Conservation (phyloP, 768 basidiomycete genomes). For the Panaeolus papilionaceus region DNA sequence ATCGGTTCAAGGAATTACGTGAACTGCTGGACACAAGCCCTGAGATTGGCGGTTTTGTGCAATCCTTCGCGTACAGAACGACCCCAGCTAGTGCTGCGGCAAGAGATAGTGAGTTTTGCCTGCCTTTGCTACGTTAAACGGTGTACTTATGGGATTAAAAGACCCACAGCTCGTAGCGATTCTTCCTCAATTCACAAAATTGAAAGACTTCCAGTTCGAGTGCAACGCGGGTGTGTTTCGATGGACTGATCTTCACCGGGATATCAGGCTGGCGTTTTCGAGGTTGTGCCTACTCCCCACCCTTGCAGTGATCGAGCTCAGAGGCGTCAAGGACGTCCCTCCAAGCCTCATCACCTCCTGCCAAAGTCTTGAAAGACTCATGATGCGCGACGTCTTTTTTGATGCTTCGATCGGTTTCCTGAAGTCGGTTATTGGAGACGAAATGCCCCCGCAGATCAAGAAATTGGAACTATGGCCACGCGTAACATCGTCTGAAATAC, state of each 20-base stretch:
- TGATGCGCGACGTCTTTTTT: conserved; percentile 3
- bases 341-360: not conserved
- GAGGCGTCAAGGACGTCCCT: not conserved
- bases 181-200: not conserved
- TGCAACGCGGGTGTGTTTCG: not conserved
- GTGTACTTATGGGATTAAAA: not conserved
- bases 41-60: not conserved
- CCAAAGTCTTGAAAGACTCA: not conserved
- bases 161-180: not conserved
- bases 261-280: not conserved
- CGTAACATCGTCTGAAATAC: not conserved
- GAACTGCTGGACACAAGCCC: not conserved
- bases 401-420: not conserved
- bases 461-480: conserved; percentile 3
- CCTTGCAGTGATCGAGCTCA: not conserved
- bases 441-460: not conserved
- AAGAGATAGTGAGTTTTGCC: not conserved
- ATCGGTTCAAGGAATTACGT: not conserved
- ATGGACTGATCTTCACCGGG: not conserved
- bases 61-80: not conserved
- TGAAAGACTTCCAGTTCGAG: not conserved
- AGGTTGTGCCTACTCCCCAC: not conserved
- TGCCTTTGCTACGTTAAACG: no score
- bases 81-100: not conserved
- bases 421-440: not conserved